phyloP scores from a whole-genome alignment of 2,329 filamentous ascomycete species.

The Septoria linicola region DNA sequence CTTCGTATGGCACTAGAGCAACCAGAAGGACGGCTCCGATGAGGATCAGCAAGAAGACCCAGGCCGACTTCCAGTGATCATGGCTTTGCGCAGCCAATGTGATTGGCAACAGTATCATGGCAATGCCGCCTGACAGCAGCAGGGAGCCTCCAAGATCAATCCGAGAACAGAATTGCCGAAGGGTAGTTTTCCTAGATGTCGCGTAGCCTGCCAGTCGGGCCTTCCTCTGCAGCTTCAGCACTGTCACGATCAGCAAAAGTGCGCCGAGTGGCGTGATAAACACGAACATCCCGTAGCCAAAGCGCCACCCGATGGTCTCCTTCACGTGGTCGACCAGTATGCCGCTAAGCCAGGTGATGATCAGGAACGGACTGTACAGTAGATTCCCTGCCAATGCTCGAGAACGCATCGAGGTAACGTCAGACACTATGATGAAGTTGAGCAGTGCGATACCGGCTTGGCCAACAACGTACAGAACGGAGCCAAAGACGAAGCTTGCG shows the following conservation, averaged over 20 bases:
- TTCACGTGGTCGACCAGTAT: constrained; percentile 45
- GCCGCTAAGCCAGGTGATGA: constrained; percentile 45
- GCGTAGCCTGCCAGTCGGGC: constrained; percentile 35
- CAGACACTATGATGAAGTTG: constrained; percentile 45
- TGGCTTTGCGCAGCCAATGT: constrained; percentile 46
- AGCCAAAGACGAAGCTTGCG: constrained; percentile 41
- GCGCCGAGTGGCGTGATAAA: constrained; percentile 45
- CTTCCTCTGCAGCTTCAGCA: constrained; percentile 41
- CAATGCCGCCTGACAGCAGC: constrained; percentile 51
- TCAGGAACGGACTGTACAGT: constrained; percentile 43
- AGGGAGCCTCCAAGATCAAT: constrained; percentile 43
- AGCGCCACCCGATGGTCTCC: constrained; percentile 46
- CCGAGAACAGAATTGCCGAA: constrained; percentile 40
- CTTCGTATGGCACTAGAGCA: constrained; percentile 51
- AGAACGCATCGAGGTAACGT: constrained; percentile 44
- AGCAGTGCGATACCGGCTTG: constrained; percentile 44
- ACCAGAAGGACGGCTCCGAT: constrained; percentile 46
- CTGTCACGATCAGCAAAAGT: constrained; percentile 40
- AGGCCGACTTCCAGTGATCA: constrained; percentile 47
- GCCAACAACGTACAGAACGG: constrained; percentile 41
- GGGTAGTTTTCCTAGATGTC: constrained; percentile 28
- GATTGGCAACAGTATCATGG: constrained; percentile 50
- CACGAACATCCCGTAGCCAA: constrained; percentile 48
- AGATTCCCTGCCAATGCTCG: constrained; percentile 43
- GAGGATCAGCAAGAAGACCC: constrained; percentile 47